phyloP scores from a whole-genome alignment of 108 stramenopile species.

The Cyclotella cryptica region DNA sequence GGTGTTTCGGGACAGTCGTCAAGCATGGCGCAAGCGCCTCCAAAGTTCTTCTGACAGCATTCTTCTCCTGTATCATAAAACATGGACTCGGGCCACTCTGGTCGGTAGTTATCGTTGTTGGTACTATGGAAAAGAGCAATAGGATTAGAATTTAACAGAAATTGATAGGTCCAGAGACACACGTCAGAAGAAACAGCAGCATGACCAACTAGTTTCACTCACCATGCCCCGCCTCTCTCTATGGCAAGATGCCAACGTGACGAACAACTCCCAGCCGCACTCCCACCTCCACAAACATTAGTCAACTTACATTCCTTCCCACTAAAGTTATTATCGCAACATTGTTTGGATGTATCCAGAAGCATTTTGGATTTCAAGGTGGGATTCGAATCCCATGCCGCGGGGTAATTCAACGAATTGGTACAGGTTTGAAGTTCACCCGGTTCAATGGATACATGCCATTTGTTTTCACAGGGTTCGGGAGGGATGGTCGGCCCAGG shows the following conservation, averaged over 20 bases:
- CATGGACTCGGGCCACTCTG: neutral
- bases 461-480: neutral
- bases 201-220: no score
- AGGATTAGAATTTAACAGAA: no score
- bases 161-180: no score
- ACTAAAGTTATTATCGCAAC: neutral
- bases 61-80: neutral
- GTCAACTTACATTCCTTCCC: neutral
- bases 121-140: neutral
- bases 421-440: neutral
- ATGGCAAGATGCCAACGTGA: neutral
- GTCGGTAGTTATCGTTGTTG: constrained; percentile 7
- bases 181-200: no score
- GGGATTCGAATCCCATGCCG: neutral
- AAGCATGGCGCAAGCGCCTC: neutral
- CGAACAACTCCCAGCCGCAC: neutral
- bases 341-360: neutral
- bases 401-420: neutral
- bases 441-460: neutral
- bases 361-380: neutral
- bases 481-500: neutral
- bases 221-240: neutral
- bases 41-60: neutral
- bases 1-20: neutral
- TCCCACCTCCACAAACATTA: neutral